Percentiles rank a stretch among this genome's conserved stretches.
Evolutionary conservation across 345 rosid genomes (phyloP).

Genomic region (Geranium rotundifolium): DNA sequence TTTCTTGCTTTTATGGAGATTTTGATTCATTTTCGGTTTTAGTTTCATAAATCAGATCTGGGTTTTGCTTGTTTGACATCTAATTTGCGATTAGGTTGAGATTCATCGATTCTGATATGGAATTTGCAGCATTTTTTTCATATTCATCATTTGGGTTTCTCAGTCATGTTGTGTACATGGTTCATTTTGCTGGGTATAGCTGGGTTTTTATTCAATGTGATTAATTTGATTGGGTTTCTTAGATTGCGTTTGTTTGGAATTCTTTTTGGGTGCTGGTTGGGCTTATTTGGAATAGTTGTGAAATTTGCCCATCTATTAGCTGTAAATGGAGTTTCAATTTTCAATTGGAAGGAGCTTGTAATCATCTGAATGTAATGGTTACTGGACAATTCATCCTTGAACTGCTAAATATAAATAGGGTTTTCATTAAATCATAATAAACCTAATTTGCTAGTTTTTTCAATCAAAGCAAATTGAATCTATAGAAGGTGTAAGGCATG

Average conservation of each 20-base stretch:
- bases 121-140: background rate
- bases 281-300: background rate
- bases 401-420: background rate
- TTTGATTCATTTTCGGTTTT: background rate
- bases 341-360: background rate
- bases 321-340: background rate
- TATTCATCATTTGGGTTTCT: background rate
- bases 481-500: background rate
- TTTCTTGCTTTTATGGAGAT: background rate
- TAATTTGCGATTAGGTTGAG: background rate
- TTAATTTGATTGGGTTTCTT: background rate
- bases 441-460: background rate
- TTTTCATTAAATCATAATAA: too few relatives aligned
- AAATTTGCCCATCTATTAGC: background rate
- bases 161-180: background rate
- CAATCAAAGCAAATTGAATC: too few relatives aligned
- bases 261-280: background rate
- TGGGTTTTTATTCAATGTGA: background rate
- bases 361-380: too few relatives aligned
- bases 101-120: background rate
- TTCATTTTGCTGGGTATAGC: background rate
- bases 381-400: background rate
- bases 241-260: background rate
- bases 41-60: background rate
- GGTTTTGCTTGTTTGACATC: background rate